Base-by-base conservation (phyloP, 768 basidiomycete genomes). In the Galerina sulciceps region DNA sequence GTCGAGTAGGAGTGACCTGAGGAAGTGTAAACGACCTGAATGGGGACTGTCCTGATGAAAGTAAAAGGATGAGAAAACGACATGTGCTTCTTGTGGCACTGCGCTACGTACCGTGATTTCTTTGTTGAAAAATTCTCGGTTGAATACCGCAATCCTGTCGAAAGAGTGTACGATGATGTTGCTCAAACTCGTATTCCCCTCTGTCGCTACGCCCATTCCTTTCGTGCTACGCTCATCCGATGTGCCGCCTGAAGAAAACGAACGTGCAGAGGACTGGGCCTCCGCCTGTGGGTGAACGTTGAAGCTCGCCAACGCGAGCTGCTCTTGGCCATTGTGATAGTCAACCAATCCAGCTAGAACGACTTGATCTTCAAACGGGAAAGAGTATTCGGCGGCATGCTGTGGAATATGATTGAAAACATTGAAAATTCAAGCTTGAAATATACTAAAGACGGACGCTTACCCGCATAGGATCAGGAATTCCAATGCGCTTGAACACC, bases 111-210 rank as follows among this genome's bases (percentile, higher is more conserved):
- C 55, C 1, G 43, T 42, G 17, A 61, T 42, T 15, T 58, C 56
- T 45, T 41, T 58, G 35, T 41, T 49, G 38, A 62, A 50, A n/a
- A 62, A 54, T n/a, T 45, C 34, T 35, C 52, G 48, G n/a, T 49
- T 44, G 50, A 53, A 58, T 37, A 62, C 57, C 3, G 57, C 61
- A 44, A 62, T 62, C 54, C 61, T 58, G 57, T 62, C 61, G 53
- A 62, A 62, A 54, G 57, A 53, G 40, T 62, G 61, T 45, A 62
- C 44, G 34, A 61, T 46, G 20, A 62, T 54, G 38, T 59, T 37
- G 41, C 56, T 62, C 18, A 31, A 31, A 18, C 58, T 37, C 37
- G 61, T 58, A 40, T 40, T 55, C 8, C 57, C 57, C 50, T 62
- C 50, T 23, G 17, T 36, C 34, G 22, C 55, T 10, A 61, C 43